phyloP scores from a whole-genome alignment of 768 basidiomycete species.

The Neoboletus brunneissimus region DNA sequence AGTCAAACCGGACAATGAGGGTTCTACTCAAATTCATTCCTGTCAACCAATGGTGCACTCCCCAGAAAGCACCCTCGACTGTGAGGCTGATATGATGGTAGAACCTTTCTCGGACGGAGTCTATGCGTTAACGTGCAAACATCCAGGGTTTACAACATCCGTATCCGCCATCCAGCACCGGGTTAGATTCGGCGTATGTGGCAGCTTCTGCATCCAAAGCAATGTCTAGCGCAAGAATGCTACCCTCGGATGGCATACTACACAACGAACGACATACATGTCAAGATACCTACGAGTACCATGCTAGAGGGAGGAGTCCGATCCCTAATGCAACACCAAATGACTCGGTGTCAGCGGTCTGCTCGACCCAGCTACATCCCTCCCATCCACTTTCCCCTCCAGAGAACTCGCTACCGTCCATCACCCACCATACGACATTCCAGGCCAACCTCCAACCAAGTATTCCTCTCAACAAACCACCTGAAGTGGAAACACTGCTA shows the following conservation, averaged over 20 bases:
- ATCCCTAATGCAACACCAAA: not conserved
- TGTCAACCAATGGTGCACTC: not conserved
- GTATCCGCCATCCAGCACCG: not conserved
- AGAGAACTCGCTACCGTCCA: not conserved
- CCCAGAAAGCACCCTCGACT: not conserved
- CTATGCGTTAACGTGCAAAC: constrained; percentile 8
- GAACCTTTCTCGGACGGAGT: not conserved
- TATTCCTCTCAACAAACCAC: constrained; percentile 35
- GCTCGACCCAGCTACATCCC: not conserved
- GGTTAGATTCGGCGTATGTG: not conserved
- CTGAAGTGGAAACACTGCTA: constrained; percentile 42
- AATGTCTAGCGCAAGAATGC: not conserved
- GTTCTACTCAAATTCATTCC: not conserved
- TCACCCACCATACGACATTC: not conserved
- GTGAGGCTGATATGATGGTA: constrained; percentile 11
- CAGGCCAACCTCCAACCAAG: not conserved
- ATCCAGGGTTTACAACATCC: constrained; percentile 3
- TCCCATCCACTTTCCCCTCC: not conserved
- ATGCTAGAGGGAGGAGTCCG: not conserved
- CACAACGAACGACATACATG: not conserved
- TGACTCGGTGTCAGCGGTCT: not conserved
- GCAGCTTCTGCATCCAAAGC: not conserved
- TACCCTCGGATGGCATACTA: not conserved
- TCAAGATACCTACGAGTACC: not conserved
- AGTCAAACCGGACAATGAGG: not conserved